Conservation (phyloP, 306 rosid genomes). For the apple (Malus domestica) region ASM211411v1 NC_041790.1:12010001-12010500, state of each 20-base stretch:
- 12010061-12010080: neutral
- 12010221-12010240: neutral
- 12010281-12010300: no score
- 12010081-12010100: neutral
- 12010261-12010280: no score
- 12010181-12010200: neutral
- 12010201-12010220: neutral
- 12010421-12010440: slow-evolving; percentile 30
- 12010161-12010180: neutral
- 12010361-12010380: neutral
- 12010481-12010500: neutral
- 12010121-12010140: neutral
- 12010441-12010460: neutral
- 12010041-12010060: no score
- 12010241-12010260: no score
- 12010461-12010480: neutral
- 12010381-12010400: slow-evolving; percentile 1
- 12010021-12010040: neutral
- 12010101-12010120: neutral
- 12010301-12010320: neutral
- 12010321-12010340: neutral
- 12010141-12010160: neutral
- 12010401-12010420: slow-evolving; percentile 1
- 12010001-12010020: neutral
- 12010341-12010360: neutral